Percentiles rank a stretch among this genome's conserved stretches.
Conservation (phyloP, 73 alveolate genomes). For the Paramecium sonneborni region DNA sequence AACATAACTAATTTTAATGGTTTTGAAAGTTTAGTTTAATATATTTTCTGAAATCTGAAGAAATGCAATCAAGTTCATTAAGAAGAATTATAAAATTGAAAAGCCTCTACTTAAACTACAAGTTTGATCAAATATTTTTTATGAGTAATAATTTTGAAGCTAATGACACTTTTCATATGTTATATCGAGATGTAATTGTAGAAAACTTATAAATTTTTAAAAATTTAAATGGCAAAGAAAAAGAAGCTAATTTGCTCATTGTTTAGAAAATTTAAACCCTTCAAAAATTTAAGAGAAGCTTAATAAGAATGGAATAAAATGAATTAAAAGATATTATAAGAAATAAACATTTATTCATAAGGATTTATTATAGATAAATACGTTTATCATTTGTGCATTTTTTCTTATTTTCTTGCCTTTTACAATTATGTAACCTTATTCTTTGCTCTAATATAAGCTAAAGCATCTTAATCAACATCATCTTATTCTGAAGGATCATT, state of each 20-base stretch:
- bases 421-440: slow-evolving; percentile 69
- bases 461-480: slow-evolving; percentile 95
- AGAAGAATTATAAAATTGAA: slow-evolving; percentile 43
- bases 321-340: not conserved
- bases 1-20: not conserved
- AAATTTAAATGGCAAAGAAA: slow-evolving; percentile 34
- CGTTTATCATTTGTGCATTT: slow-evolving; percentile 59
- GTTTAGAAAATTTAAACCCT: too few species aligned
- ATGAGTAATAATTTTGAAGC: slow-evolving; percentile 53
- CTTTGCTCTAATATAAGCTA: slow-evolving; percentile 95
- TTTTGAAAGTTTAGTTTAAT: not conserved
- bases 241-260: not conserved
- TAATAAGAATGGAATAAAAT: not conserved
- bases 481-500: slow-evolving; percentile 81
- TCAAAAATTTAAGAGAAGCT: slow-evolving; percentile 20
- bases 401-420: slow-evolving; percentile 66
- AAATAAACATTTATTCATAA: not conserved
- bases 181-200: slow-evolving; percentile 57
- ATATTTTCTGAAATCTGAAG: slow-evolving; percentile 7
- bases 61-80: slow-evolving; percentile 23
- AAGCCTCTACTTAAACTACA: slow-evolving; percentile 36
- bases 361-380: not conserved
- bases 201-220: slow-evolving; percentile 48
- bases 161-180: slow-evolving; percentile 34
- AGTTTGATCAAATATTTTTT: slow-evolving; percentile 9